Percentiles rank a stretch among this genome's conserved stretches.
Conservation (phyloP, 2,329 filamentous ascomycete genomes). For the Hymenoscyphus repandus region DNA sequence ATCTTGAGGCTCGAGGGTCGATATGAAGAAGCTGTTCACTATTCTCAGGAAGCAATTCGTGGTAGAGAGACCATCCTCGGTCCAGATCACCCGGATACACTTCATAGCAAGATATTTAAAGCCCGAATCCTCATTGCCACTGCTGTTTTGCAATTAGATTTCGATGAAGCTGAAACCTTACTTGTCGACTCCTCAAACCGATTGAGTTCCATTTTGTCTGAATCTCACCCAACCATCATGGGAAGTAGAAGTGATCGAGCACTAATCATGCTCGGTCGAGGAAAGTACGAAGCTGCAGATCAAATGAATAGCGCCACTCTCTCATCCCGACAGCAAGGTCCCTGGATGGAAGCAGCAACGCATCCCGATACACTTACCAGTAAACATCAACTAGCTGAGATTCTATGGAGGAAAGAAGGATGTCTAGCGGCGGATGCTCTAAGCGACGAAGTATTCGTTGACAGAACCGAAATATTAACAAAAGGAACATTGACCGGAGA, state of each 20-base stretch:
- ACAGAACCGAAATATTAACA: slow-evolving; percentile 21
- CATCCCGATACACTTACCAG: slow-evolving; percentile 27
- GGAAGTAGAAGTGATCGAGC: slow-evolving; percentile 22
- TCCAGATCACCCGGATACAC: slow-evolving; percentile 21
- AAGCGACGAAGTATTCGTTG: slow-evolving; percentile 17
- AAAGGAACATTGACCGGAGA: slow-evolving; percentile 18
- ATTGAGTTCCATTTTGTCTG: slow-evolving; percentile 14
- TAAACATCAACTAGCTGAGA: slow-evolving; percentile 22
- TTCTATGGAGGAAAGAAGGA: slow-evolving; percentile 19
- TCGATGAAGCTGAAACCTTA: slow-evolving; percentile 20
- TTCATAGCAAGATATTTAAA: slow-evolving; percentile 21
- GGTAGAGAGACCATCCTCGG: slow-evolving; percentile 20
- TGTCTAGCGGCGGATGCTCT: slow-evolving; percentile 21
- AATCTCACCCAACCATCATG: slow-evolving; percentile 20
- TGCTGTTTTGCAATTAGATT: slow-evolving; percentile 17
- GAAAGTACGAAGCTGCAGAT: slow-evolving; percentile 22
- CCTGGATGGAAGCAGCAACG: slow-evolving; percentile 20
- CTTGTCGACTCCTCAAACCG: slow-evolving; percentile 16
- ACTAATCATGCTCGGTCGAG: slow-evolving; percentile 18
- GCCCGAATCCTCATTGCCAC: slow-evolving; percentile 18
- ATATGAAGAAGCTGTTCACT: slow-evolving; percentile 18
- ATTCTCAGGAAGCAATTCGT: slow-evolving; percentile 17
- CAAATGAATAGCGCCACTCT: slow-evolving; percentile 19
- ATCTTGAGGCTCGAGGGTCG: slow-evolving; percentile 19
- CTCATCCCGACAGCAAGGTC: slow-evolving; percentile 16